Base-by-base conservation (phyloP, 2,329 filamentous ascomycete genomes). In the Monilinia vaccinii-corymbosi region DNA sequence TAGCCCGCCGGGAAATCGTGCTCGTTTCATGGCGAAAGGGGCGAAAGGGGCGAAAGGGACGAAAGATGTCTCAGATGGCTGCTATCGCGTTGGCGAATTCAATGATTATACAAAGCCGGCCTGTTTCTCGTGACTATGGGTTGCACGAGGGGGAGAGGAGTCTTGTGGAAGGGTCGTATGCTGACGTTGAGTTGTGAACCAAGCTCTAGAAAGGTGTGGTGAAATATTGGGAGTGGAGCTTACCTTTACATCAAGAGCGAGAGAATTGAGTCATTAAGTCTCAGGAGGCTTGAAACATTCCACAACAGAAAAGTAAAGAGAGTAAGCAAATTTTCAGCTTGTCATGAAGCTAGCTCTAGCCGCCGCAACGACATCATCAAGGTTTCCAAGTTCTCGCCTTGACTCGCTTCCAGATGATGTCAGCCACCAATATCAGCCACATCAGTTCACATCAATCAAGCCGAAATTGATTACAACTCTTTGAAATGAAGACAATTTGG, bases 1-100 rank as follows among this genome's bases (percentile, higher is more conserved):
- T 61, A 71, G 64, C 21, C 56, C 60, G 42, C 49, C 52, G 34
- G 52, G 46, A 36, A 42, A 58, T 45, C 38, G 55, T 32, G 31
- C 34, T 32, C 45, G 16, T 44, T 56, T 56, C 58, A 60, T 60
- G 21, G 16, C 40, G 49, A 23, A 28, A 28, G 25, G 25, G 25
- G 25, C 25, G 25, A 28, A n/a, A n/a, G n/a, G n/a, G 21, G 16
- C 40, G 49, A 23, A 28, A 28, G 25, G 25, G 25, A 6, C 25
- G 25, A 28, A 45, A 36, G 34, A 40, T 42, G 9, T 32, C 50
- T 44, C 50, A 32, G 10, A 44, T 32, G 13, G 11, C 10, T 53
- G 11, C 10, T 53, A 44, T 53, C 25, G 51, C n/a, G 25, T 34
- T 32, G 38, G 11, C 11, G 45, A 40, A 21, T 45, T 59, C 31